phyloP scores from a whole-genome alignment of 225 moss, liverwort and hornwort species.

The Physcomitrium patens region DNA sequence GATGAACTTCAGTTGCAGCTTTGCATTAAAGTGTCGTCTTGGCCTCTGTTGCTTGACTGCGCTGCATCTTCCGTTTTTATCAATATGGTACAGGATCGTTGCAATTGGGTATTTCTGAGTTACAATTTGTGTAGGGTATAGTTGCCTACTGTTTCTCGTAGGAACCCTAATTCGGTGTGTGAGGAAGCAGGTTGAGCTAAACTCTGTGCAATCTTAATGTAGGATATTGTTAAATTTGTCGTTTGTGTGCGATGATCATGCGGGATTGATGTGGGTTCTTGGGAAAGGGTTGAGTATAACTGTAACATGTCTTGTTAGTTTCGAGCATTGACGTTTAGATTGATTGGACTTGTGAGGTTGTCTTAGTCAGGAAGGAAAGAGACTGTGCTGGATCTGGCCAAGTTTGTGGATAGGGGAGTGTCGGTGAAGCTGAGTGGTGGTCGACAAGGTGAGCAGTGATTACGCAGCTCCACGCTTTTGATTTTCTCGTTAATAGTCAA shows the following conservation, averaged over 20 bases:
- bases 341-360: conserved; percentile 12
- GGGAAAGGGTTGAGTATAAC: not conserved
- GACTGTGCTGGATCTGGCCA: conserved; percentile 91
- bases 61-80: not conserved
- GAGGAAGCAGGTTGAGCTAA: not conserved
- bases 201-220: not conserved
- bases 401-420: conserved; percentile 95
- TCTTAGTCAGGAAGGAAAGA: conserved; percentile 90
- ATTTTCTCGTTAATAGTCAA: not conserved
- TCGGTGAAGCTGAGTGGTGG: conserved; percentile 95
- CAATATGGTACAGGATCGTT: not conserved
- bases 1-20: not conserved
- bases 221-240: not conserved
- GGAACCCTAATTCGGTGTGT: not conserved
- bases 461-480: not conserved
- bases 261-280: not conserved
- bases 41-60: not conserved
- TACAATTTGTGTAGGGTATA: too few relatives aligned
- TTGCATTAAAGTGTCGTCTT: not conserved
- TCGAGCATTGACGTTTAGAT: not conserved
- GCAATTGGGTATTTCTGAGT: not conserved
- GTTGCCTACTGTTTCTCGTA: not conserved
- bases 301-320: not conserved
- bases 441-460: conserved; percentile 69
- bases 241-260: not conserved